These are phyloP conservation scores for Geranium incanum DNA, from an alignment of 441 rosid genomes.

Conservation along the genomic window DNA sequence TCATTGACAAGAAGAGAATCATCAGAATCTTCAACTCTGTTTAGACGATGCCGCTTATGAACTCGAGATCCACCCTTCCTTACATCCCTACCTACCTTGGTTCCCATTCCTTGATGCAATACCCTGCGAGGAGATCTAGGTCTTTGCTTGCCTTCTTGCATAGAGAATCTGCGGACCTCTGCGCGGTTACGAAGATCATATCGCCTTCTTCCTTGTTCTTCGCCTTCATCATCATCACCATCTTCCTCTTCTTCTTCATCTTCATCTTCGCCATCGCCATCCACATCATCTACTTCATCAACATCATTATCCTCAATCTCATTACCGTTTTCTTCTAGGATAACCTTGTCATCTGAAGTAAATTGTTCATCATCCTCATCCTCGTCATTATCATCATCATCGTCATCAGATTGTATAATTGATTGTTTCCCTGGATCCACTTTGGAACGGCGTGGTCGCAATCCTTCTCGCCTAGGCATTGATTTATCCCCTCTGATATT, in stretches of 20 bases:
- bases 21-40: slow-evolving; percentile 92
- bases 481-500: slow-evolving; percentile 41
- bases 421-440: slow-evolving; percentile 40
- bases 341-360: slow-evolving; percentile 68
- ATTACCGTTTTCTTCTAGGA: slow-evolving; percentile 77
- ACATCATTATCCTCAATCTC: slow-evolving; percentile 63
- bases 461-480: slow-evolving; percentile 91
- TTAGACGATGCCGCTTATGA: slow-evolving; percentile 78
- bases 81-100: slow-evolving; percentile 76
- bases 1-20: slow-evolving; percentile 99
- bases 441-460: slow-evolving; percentile 86
- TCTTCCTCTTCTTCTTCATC: slow-evolving; percentile 29
- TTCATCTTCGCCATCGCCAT: slow-evolving; percentile 1
- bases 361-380: slow-evolving; percentile 38
- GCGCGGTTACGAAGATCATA: slow-evolving; percentile 95
- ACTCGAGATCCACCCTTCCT: slow-evolving; percentile 91
- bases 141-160: slow-evolving; percentile 73
- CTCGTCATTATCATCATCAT: slow-evolving; percentile 11
- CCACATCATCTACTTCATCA: slow-evolving; percentile 32
- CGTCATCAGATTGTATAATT: slow-evolving; percentile 49
- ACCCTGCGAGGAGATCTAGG: slow-evolving; percentile 87
- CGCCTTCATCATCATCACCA: slow-evolving; percentile 76
- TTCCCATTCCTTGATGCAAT: slow-evolving; percentile 93
- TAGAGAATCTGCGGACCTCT: slow-evolving; percentile 75
- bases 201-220: slow-evolving; percentile 89